Conservation (phyloP, 1,284 basidiomycete genomes). For the Ceratobasidium sp. region DNA sequence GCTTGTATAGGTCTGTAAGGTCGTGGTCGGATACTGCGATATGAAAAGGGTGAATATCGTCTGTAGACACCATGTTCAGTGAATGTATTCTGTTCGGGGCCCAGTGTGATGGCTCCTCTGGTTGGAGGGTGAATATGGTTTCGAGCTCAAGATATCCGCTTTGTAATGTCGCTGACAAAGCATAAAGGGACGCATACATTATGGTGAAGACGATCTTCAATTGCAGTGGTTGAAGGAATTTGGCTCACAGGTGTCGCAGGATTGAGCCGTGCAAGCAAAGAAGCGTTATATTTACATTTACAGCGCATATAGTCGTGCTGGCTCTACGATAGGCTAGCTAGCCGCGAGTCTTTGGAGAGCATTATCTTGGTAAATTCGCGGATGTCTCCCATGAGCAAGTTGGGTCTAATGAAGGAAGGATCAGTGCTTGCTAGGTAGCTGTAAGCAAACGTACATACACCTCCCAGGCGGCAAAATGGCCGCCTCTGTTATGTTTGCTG, state of each 20-base stretch:
- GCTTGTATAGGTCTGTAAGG: constrained; percentile 38
- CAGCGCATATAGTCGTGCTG: constrained; percentile 10
- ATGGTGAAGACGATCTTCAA: not conserved
- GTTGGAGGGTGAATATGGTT: not conserved
- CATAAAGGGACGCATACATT: not conserved
- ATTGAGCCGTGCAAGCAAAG: not conserved
- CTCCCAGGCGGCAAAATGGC: constrained; percentile 47
- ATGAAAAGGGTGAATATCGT: constrained; percentile 41
- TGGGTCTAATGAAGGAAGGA: constrained; percentile 36
- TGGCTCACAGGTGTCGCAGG: not conserved
- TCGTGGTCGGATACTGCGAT: constrained; percentile 39
- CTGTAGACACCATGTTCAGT: not conserved
- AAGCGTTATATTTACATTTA: not conserved
- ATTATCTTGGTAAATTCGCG: constrained; percentile 42
- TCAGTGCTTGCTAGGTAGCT: no score
- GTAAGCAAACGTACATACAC: constrained; percentile 38
- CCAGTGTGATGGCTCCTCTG: not conserved
- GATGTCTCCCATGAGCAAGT: constrained; percentile 43
- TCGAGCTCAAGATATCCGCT: not conserved
- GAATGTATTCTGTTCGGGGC: no score
- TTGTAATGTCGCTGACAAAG: not conserved
- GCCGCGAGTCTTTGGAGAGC: not conserved
- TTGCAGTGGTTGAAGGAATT: not conserved
- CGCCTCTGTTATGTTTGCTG: constrained; percentile 45
- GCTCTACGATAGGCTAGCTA: no score